A percentile compares a stretch with the other conserved stretches of the same genome.
phyloP scores from a whole-genome alignment of 1,139 yeast genomes.

The Saccharomyces hybrid region DNA sequence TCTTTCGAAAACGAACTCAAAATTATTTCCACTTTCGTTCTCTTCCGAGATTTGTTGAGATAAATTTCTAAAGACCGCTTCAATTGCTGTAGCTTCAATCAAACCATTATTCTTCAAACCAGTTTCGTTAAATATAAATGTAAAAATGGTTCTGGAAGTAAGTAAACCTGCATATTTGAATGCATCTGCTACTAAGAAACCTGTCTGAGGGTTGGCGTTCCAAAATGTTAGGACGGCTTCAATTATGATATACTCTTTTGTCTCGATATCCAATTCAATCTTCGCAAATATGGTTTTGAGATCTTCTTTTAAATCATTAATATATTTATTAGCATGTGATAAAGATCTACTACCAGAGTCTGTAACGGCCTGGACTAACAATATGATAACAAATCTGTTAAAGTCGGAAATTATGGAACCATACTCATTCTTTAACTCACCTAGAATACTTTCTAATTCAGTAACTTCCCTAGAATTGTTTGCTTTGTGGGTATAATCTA shows the following conservation, averaged over 20 bases:
- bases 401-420: conserved; percentile 33
- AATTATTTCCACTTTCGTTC: conserved; percentile 22
- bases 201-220: conserved; percentile 77
- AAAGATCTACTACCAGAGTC: conserved; percentile 85
- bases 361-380: conserved; percentile 66
- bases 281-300: conserved; percentile 44
- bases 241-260: conserved; percentile 42
- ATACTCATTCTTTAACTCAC: conserved; percentile 31
- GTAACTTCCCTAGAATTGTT: conserved; percentile 27
- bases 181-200: conserved; percentile 61
- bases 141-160: conserved; percentile 36
- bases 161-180: conserved; percentile 48
- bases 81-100: conserved; percentile 34
- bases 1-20: conserved; percentile 34
- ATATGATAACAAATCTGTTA: conserved; percentile 46
- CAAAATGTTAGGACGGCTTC: conserved; percentile 69
- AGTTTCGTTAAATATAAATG: conserved; percentile 37
- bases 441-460: conserved; percentile 32
- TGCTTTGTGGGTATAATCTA: conserved; percentile 34
- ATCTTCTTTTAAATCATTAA: conserved; percentile 49
- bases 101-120: conserved; percentile 27
- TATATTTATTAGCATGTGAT: conserved; percentile 72
- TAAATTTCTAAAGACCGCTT: conserved; percentile 33
- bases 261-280: conserved; percentile 27
- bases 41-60: conserved; percentile 22